Evolutionary conservation across 108 stramenopile genomes (phyloP), one percentile per base, ranked within the genome.

Genomic region (Epithemia pelagica): DNA sequence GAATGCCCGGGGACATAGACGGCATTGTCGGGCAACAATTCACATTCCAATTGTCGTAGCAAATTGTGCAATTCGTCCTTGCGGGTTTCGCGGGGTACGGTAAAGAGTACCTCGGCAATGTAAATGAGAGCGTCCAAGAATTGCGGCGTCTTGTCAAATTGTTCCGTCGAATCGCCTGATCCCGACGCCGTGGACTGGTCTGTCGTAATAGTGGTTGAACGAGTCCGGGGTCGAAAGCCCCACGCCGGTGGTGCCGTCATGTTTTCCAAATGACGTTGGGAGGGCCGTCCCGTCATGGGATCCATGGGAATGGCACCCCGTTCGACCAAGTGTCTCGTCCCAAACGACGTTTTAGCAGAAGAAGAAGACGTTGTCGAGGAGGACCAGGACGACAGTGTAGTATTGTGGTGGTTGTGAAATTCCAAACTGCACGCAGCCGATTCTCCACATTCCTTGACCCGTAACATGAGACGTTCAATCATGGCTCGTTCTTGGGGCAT

Each of bases 81-180:
- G 25, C 95, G 78, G 23, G 81, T 64, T 21, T 81, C 78, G 7
- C 76, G 65, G 27, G 82, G 74, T 15, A 80, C 64, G 52, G 62
- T 31, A 69, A 90, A 87, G 26, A 95, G 66, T 66, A 75, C 67
- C 67, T 92, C 88, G 20, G 91, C 89, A 57, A 95, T 76, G 24
- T 67, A 75, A 28, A 88, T 58, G 20, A 95, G 62, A 10, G 91
- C 82, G 76, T 92, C 89, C 66, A 95, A 69, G 64, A 95, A 92
- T 18, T 76, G 60, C 1, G 91, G 89, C 15, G 87, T 83, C 7
- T 72, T 56, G 67, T 86, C 78, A 76, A 94, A 91, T 57, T 77
- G 75, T 8, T 77, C 74, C 15, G 57, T 64, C 0, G 68, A 74
- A 78, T 82, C 70, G 32, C 58, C 58, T 28, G 26, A 26, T 33